Percentiles rank a stretch among this genome's conserved stretches.
Evolutionary conservation across 2,329 filamentous ascomycete genomes (phyloP).

Genomic region (Monosporascus sp.): DNA sequence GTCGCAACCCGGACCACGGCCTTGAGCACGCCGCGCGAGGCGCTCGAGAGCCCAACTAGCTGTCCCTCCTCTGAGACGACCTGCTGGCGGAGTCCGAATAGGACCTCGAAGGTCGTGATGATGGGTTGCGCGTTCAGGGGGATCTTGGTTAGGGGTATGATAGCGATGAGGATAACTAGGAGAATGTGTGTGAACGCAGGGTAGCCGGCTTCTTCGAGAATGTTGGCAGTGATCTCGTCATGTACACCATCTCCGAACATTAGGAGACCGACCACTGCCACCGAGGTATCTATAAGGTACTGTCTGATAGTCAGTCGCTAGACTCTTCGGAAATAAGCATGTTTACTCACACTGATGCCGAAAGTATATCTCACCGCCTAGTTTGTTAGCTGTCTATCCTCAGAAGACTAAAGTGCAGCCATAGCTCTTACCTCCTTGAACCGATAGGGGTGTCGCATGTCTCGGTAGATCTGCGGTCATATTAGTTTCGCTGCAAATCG

Average conservation of each 20-base stretch:
- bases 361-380: constrained; percentile 76
- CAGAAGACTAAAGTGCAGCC: neutral
- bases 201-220: constrained; percentile 70
- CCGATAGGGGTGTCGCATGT: constrained; percentile 72
- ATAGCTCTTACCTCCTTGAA: constrained; percentile 44
- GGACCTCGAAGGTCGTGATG: constrained; percentile 75
- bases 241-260: constrained; percentile 92
- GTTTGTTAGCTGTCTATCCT: constrained; percentile 15
- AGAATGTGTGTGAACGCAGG: constrained; percentile 68
- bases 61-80: constrained; percentile 40
- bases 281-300: constrained; percentile 74
- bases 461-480: constrained; percentile 48
- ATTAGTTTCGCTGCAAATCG: neutral
- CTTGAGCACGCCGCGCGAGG: constrained; percentile 54
- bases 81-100: constrained; percentile 60
- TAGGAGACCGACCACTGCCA: constrained; percentile 77
- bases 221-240: constrained; percentile 88
- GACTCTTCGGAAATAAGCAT: neutral
- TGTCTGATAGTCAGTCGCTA: constrained; percentile 25
- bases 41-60: constrained; percentile 48
- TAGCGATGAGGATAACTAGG: constrained; percentile 80
- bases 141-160: constrained; percentile 95
- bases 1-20: constrained; percentile 58
- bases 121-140: constrained; percentile 86
- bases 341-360: constrained; percentile 64